These are phyloP conservation scores for Populus davidiana DNA, from an alignment of 345 rosid genomes.

Conservation along the genomic window DNA sequence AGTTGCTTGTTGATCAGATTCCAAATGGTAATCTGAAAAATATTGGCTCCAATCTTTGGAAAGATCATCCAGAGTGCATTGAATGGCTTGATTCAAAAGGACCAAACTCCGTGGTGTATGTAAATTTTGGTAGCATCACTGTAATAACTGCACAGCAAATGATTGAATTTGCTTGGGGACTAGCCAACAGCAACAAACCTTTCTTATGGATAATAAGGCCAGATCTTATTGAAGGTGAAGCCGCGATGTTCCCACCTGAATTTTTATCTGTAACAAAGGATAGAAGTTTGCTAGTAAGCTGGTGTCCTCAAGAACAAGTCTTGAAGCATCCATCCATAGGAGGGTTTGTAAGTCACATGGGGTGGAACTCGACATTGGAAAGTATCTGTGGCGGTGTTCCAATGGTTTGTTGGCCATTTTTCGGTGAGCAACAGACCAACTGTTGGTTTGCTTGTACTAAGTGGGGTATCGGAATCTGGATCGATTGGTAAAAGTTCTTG, in stretches of 20 bases:
- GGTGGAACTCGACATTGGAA: conserved; percentile 15
- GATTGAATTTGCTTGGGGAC: conserved; percentile 16
- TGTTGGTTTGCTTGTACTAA: conserved; percentile 7
- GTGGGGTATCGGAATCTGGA: conserved; percentile 19
- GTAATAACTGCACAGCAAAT: too few relatives aligned
- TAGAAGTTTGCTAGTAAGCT: conserved; percentile 9
- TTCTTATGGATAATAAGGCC: conserved; percentile 18
- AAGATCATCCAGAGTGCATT: too few relatives aligned
- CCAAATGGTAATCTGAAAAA: too few relatives aligned
- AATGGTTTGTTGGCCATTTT: conserved; percentile 17
- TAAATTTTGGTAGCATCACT: too few relatives aligned
- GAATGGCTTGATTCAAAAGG: too few relatives aligned
- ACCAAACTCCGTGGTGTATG: too few relatives aligned
- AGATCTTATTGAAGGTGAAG: background rate
- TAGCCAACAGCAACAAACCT: conserved; percentile 9
- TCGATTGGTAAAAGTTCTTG: background rate
- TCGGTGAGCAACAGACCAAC: conserved; percentile 13
- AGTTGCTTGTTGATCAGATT: too few relatives aligned
- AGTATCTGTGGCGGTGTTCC: conserved; percentile 14
- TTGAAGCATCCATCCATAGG: conserved; percentile 11
- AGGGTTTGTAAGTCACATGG: conserved; percentile 26
- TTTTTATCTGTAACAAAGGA: conserved; percentile 2
- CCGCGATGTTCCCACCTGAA: background rate
- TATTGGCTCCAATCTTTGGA: too few relatives aligned
- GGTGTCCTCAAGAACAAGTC: conserved; percentile 19